Evolutionary conservation across 208 protist genomes (phyloP).

Genomic region (Trypanosoma conorhini): DNA sequence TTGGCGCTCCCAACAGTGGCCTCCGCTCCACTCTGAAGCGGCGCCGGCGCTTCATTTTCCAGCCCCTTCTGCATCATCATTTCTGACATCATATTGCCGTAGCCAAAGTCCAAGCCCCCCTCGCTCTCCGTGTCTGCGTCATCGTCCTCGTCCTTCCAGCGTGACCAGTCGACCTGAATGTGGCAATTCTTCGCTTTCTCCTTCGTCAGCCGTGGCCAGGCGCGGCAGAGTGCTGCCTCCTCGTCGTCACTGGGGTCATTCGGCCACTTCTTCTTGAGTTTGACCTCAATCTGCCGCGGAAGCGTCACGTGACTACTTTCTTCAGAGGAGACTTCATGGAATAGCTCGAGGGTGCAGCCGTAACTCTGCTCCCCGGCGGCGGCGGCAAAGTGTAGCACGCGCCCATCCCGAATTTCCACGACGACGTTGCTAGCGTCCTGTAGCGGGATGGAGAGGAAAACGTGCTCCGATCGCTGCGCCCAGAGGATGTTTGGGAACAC

Average conservation of each 20-base stretch:
- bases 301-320: conserved; percentile 76
- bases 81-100: conserved; percentile 33
- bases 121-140: conserved; percentile 27
- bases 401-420: conserved; percentile 65
- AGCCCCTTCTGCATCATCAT: conserved; percentile 30
- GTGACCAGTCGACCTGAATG: conserved; percentile 87
- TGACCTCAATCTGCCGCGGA: conserved; percentile 75
- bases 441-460: conserved; percentile 78
- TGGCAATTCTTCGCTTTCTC: conserved; percentile 57
- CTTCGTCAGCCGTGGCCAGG: conserved; percentile 78
- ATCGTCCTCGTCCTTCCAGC: conserved; percentile 82
- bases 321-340: conserved; percentile 59
- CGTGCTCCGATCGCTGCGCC: conserved; percentile 78
- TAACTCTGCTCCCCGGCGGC: conserved; percentile 34
- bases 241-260: conserved; percentile 28
- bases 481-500: conserved; percentile 74
- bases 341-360: conserved; percentile 50
- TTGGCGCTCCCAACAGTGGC: not conserved
- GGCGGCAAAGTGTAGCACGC: conserved; percentile 32
- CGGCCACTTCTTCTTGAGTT: conserved; percentile 64
- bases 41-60: conserved; percentile 33
- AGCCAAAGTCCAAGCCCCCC: conserved; percentile 32
- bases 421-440: conserved; percentile 72
- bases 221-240: conserved; percentile 39
- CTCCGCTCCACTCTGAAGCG: not conserved